phyloP scores from a whole-genome alignment of 2,329 filamentous ascomycete genomes.

The Ophiocordyceps robertsii region DNA sequence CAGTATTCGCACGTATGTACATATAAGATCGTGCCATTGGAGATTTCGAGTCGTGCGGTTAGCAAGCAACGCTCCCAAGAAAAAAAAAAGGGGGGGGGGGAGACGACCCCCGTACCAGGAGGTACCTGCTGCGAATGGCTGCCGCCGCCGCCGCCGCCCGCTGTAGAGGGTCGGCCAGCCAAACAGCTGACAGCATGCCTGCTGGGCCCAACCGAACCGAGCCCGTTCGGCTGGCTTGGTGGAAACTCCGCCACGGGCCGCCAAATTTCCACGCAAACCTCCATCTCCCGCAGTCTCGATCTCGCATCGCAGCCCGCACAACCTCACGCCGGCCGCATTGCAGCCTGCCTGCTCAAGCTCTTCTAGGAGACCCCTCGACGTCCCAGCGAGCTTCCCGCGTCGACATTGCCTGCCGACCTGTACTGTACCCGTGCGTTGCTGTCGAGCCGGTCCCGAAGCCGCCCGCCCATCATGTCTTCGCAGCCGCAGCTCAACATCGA shows the following conservation, averaged over 20 bases:
- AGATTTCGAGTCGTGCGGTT: too few species aligned
- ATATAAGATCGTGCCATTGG: too few species aligned
- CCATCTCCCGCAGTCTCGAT: not conserved
- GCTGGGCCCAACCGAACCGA: not conserved
- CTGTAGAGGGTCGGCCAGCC: not conserved
- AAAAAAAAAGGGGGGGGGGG: too few species aligned
- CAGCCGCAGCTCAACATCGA: conserved; percentile 61
- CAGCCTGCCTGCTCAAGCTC: conserved; percentile 12
- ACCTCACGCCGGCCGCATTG: conserved; percentile 21
- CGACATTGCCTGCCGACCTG: conserved; percentile 3
- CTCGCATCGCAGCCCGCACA: not conserved
- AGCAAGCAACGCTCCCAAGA: too few species aligned
- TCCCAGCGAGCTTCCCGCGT: conserved; percentile 3
- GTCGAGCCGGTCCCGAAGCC: conserved; percentile 4
- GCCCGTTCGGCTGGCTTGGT: conserved; percentile 1
- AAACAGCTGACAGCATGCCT: conserved; percentile 1
- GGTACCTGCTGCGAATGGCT: not conserved
- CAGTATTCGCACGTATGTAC: too few species aligned
- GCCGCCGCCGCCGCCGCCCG: not conserved
- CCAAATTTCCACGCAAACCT: conserved; percentile 7
- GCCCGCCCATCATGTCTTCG: conserved; percentile 21
- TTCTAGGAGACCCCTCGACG: conserved; percentile 6
- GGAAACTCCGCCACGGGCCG: conserved; percentile 5
- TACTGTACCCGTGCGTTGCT: conserved; percentile 7
- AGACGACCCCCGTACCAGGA: too few species aligned